A percentile compares a stretch with the other conserved stretches of the same genome.
phyloP scores from a whole-genome alignment of 1,139 yeast species.

The Debaryomyces singareniensis region DNA sequence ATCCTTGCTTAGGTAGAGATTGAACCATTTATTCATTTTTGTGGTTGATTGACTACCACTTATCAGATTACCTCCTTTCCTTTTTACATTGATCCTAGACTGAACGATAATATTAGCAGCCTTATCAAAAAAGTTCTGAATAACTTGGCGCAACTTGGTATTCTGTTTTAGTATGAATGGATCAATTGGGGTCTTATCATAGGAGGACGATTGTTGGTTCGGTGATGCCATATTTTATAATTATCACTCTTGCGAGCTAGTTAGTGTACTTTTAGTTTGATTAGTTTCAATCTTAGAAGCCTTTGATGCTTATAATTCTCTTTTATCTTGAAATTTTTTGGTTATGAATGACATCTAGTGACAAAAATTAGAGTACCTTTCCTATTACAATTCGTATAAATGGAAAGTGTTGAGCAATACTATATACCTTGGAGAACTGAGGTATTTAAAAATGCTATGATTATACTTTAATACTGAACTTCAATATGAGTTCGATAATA shows the following conservation, averaged over 20 bases:
- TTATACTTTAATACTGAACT: too few species aligned
- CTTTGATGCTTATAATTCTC: too few species aligned
- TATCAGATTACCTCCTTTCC: conserved; percentile 6
- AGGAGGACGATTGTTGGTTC: conserved; percentile 4
- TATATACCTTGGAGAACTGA: too few species aligned
- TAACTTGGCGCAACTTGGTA: conserved; percentile 37
- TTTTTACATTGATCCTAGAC: conserved; percentile 13
- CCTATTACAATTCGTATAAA: too few species aligned
- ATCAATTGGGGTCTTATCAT: conserved; percentile 12
- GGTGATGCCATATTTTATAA: conserved; percentile 6
- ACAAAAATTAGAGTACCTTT: too few species aligned
- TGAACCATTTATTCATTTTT: conserved; percentile 60
- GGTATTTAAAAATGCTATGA: too few species aligned
- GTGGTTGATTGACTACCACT: conserved; percentile 6
- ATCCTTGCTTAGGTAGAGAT: conserved; percentile 47
- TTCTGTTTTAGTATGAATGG: conserved; percentile 19
- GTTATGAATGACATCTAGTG: too few species aligned
- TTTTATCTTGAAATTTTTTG: too few species aligned
- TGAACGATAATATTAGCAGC: conserved; percentile 50
- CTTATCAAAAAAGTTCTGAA: conserved; percentile 66
- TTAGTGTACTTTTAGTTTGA: too few species aligned
- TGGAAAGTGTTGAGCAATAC: too few species aligned
- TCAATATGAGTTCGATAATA: too few species aligned
- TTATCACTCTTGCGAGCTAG: background rate
- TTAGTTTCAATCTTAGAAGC: too few species aligned